Evolutionary conservation across 495 filamentous ascomycete genomes (phyloP).

Genomic region (Ascobolus immersus): DNA sequence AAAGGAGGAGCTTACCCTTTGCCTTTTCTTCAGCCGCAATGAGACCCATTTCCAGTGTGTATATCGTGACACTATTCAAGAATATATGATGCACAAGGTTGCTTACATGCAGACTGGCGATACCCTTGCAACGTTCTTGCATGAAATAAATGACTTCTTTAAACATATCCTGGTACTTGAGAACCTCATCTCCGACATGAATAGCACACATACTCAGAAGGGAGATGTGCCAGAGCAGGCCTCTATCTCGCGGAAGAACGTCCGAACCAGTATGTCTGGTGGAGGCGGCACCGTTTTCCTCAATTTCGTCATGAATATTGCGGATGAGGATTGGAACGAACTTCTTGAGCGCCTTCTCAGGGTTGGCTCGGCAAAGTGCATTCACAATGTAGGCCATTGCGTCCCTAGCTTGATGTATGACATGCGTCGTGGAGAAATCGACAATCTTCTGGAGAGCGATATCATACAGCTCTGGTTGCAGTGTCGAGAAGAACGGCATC

Average conservation of each 20-base stretch:
- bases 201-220: slow-evolving; percentile 97
- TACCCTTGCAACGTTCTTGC: slow-evolving; percentile 79
- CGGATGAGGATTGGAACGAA: slow-evolving; percentile 71
- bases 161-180: slow-evolving; percentile 66
- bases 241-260: slow-evolving; percentile 74
- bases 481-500: slow-evolving; percentile 63
- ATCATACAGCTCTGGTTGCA: slow-evolving; percentile 87
- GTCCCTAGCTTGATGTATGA: slow-evolving; percentile 89
- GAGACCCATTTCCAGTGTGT: slow-evolving; percentile 64
- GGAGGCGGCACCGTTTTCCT: slow-evolving; percentile 88
- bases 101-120: slow-evolving; percentile 81
- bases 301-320: slow-evolving; percentile 87
- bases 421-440: slow-evolving; percentile 79
- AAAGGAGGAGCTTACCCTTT: slow-evolving; percentile 28
- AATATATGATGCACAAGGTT: slow-evolving; percentile 97
- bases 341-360: slow-evolving; percentile 67
- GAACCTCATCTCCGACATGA: slow-evolving; percentile 69
- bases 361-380: slow-evolving; percentile 76
- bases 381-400: slow-evolving; percentile 99
- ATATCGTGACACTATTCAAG: slow-evolving; percentile 85
- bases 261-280: slow-evolving; percentile 82
- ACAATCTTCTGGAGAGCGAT: slow-evolving; percentile 75
- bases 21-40: slow-evolving; percentile 44
- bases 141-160: slow-evolving; percentile 83
- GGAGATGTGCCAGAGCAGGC: slow-evolving; percentile 86